These are phyloP conservation scores for Gilbertella persicaria DNA, from an alignment of 371 early-diverging fungal species.

Conservation along the genomic window DNA sequence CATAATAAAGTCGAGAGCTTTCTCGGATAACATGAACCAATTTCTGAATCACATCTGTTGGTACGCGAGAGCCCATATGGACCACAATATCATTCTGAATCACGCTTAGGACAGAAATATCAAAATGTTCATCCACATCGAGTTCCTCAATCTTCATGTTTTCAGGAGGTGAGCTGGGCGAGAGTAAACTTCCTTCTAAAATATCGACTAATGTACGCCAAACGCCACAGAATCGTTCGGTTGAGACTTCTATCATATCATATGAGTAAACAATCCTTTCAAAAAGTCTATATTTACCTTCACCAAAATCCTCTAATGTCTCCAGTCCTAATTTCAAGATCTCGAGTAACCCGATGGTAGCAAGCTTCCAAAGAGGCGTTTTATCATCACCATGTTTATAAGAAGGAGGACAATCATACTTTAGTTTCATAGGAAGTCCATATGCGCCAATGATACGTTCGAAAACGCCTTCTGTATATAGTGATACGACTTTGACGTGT, in stretches of 20 bases:
- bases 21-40: slow-evolving; percentile 60
- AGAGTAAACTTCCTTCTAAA: slow-evolving; percentile 72
- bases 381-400: slow-evolving; percentile 70
- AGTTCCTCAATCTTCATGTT: slow-evolving; percentile 68
- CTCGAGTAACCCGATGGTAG: slow-evolving; percentile 68
- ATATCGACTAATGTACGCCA: slow-evolving; percentile 71
- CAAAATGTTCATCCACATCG: slow-evolving; percentile 77
- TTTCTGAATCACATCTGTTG: slow-evolving; percentile 56
- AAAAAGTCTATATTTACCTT: slow-evolving; percentile 39
- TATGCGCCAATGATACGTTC: slow-evolving; percentile 64
- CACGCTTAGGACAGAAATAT: slow-evolving; percentile 68
- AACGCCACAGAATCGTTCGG: slow-evolving; percentile 61
- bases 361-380: slow-evolving; percentile 76
- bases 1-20: slow-evolving; percentile 55
- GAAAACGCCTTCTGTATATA: slow-evolving; percentile 73
- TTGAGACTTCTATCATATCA: slow-evolving; percentile 51
- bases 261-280: slow-evolving; percentile 2
- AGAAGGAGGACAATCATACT: slow-evolving; percentile 78
- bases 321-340: slow-evolving; percentile 64
- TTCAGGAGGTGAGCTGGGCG: slow-evolving; percentile 64
- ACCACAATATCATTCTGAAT: slow-evolving; percentile 69
- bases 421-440: slow-evolving; percentile 73
- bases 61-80: slow-evolving; percentile 69
- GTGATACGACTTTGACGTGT: slow-evolving; percentile 45
- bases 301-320: slow-evolving; percentile 55